Conservation (phyloP, 306 rosid species). For the Inga leiocalycina region DNA sequence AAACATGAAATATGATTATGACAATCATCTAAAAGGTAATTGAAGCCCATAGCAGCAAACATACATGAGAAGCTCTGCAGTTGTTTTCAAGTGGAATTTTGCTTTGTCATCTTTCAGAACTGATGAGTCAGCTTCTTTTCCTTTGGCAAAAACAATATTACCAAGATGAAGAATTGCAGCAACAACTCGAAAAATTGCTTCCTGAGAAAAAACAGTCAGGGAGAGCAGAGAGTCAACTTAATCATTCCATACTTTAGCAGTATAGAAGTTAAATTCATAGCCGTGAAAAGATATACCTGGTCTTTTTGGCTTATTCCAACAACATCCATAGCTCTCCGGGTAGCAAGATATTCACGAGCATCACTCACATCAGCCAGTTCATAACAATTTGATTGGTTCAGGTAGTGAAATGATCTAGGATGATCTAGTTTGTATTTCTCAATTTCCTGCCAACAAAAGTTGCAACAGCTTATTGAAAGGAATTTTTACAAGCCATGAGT, state of each 20-base stretch:
- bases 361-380: constrained; percentile 90
- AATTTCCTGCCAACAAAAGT: constrained; percentile 66
- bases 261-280: constrained; percentile 29
- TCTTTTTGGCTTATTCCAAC: constrained; percentile 91
- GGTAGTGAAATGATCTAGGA: constrained; percentile 92
- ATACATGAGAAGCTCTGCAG: constrained; percentile 93
- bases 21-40: constrained; percentile 35
- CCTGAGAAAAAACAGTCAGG: constrained; percentile 55
- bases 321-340: constrained; percentile 96
- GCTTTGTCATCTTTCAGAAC: constrained; percentile 86
- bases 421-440: constrained; percentile 90
- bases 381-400: constrained; percentile 88
- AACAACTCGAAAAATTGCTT: constrained; percentile 93
- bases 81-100: constrained; percentile 84
- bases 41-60: constrained; percentile 26
- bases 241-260: constrained; percentile 27
- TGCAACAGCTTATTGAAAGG: constrained; percentile 29
- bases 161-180: constrained; percentile 97
- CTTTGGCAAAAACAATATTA: constrained; percentile 72
- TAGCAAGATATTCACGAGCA: constrained; percentile 94
- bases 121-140: constrained; percentile 87
- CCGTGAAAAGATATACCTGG: constrained; percentile 67
- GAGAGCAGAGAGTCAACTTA: constrained; percentile 25
- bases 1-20: constrained; percentile 22
- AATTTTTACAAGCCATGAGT: constrained; percentile 19